Base-by-base conservation (phyloP, 2,329 filamentous ascomycete species). In the Phoma sp. region DNA sequence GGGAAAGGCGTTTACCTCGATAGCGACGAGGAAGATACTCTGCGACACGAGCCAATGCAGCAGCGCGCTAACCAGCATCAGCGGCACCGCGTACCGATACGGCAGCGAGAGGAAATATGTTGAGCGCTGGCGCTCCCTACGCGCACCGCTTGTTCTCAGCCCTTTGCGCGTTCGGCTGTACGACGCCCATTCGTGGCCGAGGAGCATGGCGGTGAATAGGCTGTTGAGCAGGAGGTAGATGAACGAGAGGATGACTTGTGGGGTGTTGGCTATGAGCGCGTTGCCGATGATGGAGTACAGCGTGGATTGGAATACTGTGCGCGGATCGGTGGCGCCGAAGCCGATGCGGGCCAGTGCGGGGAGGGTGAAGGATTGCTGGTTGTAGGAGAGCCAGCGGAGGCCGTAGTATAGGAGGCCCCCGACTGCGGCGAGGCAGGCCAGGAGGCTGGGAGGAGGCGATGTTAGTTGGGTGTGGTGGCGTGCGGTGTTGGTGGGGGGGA, bases 51-150 rank as follows among this genome's bases (percentile, higher is more conserved):
- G 37, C 36, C 42, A 46, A 4, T 42, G 47, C 10, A 49, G 38
- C 11, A 45, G 11, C 4, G 62, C 65, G 0, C 72, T 76, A 0
- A 68, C 1, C 0, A 64, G 36, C 13, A 74, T 62, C 2, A 80
- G 58, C 0, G 78, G 78, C 1, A 77, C 36, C 0, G 68, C 66
- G 37, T 75, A 76, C 13, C 67, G 66, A 56, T 69, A 78, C 0
- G 77, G 77, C 0, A 80, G 60, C 18, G 73, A 66, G 4, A 79
- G 71, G 56, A 72, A 79, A 44, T 80, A 78, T 0, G 74, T 79
- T n/a, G 44, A 57, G 13, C 77, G 69, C 39, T 80, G 78, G 7
- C 60, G 36, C 4, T 69, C 75, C 1, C 54, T 32, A 0, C 77
- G 75, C 1, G 38, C 27, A 2, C 74, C 76, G 1, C 14, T 22